A percentile compares a stretch with the other conserved stretches of the same genome.
Evolutionary conservation across 768 basidiomycete genomes (phyloP).

Genomic region (Daedaleopsis nitida): DNA sequence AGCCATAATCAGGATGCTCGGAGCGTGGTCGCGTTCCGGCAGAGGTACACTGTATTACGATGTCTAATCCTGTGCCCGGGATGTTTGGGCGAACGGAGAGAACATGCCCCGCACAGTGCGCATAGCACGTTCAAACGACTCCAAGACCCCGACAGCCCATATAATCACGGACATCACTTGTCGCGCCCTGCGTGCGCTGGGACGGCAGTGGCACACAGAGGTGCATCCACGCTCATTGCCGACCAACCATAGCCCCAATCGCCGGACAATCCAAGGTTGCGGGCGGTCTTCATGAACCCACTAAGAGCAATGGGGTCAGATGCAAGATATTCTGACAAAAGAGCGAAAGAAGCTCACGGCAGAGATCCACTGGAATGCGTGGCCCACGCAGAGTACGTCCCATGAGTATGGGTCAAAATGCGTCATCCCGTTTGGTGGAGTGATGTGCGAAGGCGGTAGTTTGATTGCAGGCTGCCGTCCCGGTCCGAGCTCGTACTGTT

Average conservation of each 20-base stretch:
- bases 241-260: neutral
- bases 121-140: too few relatives aligned
- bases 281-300: neutral
- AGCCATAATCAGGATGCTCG: too few relatives aligned
- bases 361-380: neutral
- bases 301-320: neutral
- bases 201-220: neutral
- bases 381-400: conserved; percentile 4
- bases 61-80: too few relatives aligned
- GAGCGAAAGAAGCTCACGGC: neutral
- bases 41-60: too few relatives aligned
- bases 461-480: too few relatives aligned
- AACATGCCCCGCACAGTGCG: too few relatives aligned
- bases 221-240: conserved; percentile 2
- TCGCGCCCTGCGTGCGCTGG: neutral
- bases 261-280: neutral
- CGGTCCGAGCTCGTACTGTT: neutral
- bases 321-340: too few relatives aligned
- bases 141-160: too few relatives aligned
- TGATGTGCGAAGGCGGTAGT: neutral
- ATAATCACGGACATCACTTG: neutral
- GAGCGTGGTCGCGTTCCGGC: too few relatives aligned
- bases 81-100: too few relatives aligned
- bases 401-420: conserved; percentile 4
- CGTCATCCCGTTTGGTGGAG: neutral